phyloP scores from a whole-genome alignment of 2,329 filamentous ascomycete species.

The Aspergillus piperis region DNA sequence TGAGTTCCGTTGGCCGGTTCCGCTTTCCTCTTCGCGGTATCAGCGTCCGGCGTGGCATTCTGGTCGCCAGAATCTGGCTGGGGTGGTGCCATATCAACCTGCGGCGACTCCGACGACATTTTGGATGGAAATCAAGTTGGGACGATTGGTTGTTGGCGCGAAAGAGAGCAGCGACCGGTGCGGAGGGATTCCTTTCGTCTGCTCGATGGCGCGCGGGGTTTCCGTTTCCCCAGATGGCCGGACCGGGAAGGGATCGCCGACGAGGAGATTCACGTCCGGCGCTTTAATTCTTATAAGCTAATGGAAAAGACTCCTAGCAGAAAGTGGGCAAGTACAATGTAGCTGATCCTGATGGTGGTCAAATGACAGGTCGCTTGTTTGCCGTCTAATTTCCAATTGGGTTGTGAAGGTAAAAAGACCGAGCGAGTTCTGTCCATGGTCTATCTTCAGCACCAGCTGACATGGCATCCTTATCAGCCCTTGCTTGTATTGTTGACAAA shows the following conservation, averaged over 20 bases:
- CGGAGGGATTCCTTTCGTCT: conserved; percentile 38
- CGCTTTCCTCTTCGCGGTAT: conserved; percentile 45
- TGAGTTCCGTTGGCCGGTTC: conserved; percentile 49
- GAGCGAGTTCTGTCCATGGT: background rate
- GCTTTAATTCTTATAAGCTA: background rate
- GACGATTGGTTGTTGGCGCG: conserved; percentile 11
- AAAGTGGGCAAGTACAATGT: too few species aligned
- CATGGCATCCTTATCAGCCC: background rate
- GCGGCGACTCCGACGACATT: conserved; percentile 41
- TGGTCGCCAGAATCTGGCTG: conserved; percentile 28
- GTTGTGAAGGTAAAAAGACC: background rate
- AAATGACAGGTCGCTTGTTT: background rate
- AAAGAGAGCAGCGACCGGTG: conserved; percentile 27
- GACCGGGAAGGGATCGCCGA: conserved; percentile 1
- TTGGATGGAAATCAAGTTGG: conserved; percentile 2
- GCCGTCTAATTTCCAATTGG: background rate
- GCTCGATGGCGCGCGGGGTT: conserved; percentile 27
- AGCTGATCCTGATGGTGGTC: background rate
- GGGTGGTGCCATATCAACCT: conserved; percentile 29
- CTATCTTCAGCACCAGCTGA: background rate
- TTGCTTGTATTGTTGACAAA: too few species aligned
- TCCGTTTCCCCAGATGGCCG: conserved; percentile 35
- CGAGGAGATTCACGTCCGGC: background rate
- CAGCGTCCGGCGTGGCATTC: conserved; percentile 24
- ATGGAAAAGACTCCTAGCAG: background rate